Percentiles rank a stretch among this genome's conserved stretches.
Conservation (phyloP, 192 early-diverging fungal species). For the Glomus cerebriforme region DNA sequence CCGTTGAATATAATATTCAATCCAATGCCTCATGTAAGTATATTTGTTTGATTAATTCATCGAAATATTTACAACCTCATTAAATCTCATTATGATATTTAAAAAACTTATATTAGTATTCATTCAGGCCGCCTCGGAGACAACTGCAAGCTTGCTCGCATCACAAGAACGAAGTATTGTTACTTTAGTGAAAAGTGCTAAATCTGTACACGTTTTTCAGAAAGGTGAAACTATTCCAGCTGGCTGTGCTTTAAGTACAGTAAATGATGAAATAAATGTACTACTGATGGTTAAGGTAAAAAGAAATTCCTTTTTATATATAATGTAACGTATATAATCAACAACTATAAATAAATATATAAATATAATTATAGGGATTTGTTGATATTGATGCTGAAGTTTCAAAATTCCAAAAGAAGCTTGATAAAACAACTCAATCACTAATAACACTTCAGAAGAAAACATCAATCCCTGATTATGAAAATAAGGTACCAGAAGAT, state of each 20-base stretch:
- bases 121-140: slow-evolving; percentile 37
- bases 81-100: background rate
- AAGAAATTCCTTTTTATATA: background rate
- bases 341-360: no score
- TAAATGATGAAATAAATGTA: slow-evolving; percentile 72
- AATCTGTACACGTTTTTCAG: slow-evolving; percentile 63
- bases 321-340: background rate
- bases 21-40: slow-evolving; percentile 62
- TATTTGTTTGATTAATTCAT: background rate
- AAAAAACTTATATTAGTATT: slow-evolving; percentile 21
- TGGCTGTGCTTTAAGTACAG: slow-evolving; percentile 74
- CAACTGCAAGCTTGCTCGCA: slow-evolving; percentile 49
- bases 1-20: slow-evolving; percentile 78
- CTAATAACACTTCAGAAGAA: slow-evolving; percentile 63
- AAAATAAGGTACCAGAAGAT: slow-evolving; percentile 65
- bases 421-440: slow-evolving; percentile 66
- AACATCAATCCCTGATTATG: slow-evolving; percentile 68
- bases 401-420: slow-evolving; percentile 74
- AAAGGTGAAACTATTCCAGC: slow-evolving; percentile 62
- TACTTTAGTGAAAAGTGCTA: slow-evolving; percentile 75
- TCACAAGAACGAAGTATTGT: slow-evolving; percentile 65
- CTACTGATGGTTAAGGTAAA: slow-evolving; percentile 75
- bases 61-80: background rate
- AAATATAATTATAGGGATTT: slow-evolving; percentile 23
- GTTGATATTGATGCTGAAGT: slow-evolving; percentile 87